Evolutionary conservation across 371 early-diverging fungal genomes (phyloP).

Genomic region (Apophysomyces trapeziformis): DNA sequence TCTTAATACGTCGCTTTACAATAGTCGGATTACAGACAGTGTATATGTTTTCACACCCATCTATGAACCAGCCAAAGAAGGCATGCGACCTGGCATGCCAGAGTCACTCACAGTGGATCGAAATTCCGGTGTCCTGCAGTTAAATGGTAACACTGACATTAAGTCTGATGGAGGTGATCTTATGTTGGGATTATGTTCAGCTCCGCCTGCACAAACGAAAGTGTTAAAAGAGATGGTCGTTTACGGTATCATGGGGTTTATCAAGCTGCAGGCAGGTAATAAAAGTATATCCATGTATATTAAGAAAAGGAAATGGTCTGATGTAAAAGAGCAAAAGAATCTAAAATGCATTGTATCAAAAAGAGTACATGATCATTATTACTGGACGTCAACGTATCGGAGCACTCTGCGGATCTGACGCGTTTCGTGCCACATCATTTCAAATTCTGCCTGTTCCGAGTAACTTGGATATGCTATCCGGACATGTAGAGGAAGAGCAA

Average conservation of each 20-base stretch:
- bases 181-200: constrained; percentile 12
- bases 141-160: constrained; percentile 33
- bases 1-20: not conserved
- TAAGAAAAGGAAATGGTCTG: constrained; percentile 48
- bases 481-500: constrained; percentile 67
- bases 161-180: not conserved
- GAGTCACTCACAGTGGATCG: constrained; percentile 41
- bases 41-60: constrained; percentile 45
- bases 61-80: constrained; percentile 38
- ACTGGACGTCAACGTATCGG: constrained; percentile 78
- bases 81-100: constrained; percentile 1
- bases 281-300: not conserved
- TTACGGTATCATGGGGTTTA: constrained; percentile 76
- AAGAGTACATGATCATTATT: constrained; percentile 71
- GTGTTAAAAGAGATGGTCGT: constrained; percentile 31
- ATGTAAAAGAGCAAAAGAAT: constrained; percentile 35
- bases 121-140: constrained; percentile 36
- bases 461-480: constrained; percentile 39
- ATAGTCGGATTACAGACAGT: constrained; percentile 37
- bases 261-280: constrained; percentile 74
- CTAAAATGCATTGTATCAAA: constrained; percentile 48
- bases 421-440: constrained; percentile 78
- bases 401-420: constrained; percentile 58
- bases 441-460: constrained; percentile 72
- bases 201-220: constrained; percentile 24